Evolutionary conservation across 257 asterid genomes (phyloP).

Genomic region (Solanum arcanum): DNA sequence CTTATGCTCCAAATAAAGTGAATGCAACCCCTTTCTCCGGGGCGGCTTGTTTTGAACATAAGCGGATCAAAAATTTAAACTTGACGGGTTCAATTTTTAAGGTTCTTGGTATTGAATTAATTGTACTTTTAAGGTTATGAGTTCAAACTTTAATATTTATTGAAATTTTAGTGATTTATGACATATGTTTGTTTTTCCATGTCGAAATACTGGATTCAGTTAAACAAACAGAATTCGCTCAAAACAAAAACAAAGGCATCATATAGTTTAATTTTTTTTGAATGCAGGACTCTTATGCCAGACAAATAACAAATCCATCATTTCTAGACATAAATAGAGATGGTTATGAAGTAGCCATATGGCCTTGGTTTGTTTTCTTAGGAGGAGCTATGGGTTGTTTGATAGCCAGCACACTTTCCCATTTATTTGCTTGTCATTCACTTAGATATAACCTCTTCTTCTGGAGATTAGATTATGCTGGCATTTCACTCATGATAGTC

Average conservation of each 20-base stretch:
- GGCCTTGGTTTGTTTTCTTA: conserved; percentile 95
- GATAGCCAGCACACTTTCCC: conserved; percentile 67
- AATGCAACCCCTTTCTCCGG: neutral
- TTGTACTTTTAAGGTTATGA: neutral
- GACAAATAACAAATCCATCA: conserved; percentile 29
- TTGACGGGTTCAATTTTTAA: neutral
- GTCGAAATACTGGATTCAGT: neutral
- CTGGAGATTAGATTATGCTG: conserved; percentile 92
- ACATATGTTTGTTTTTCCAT: neutral
- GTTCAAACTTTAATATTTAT: neutral
- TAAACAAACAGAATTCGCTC: neutral
- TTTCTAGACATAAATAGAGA: conserved; percentile 7
- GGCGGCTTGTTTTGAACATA: neutral
- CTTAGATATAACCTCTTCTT: conserved; percentile 57
- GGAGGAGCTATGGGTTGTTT: conserved; percentile 80
- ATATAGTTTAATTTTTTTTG: neutral
- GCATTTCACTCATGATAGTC: conserved; percentile 80
- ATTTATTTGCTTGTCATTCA: conserved; percentile 86
- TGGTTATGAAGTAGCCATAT: conserved; percentile 31
- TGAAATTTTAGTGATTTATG: neutral
- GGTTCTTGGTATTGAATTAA: neutral
- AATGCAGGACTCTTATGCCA: conserved; percentile 42
- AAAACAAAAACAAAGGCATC: neutral
- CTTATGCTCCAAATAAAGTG: neutral
- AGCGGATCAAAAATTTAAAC: neutral